Evolutionary conservation across 345 rosid genomes (phyloP).

Genomic region (Acer campestre): DNA sequence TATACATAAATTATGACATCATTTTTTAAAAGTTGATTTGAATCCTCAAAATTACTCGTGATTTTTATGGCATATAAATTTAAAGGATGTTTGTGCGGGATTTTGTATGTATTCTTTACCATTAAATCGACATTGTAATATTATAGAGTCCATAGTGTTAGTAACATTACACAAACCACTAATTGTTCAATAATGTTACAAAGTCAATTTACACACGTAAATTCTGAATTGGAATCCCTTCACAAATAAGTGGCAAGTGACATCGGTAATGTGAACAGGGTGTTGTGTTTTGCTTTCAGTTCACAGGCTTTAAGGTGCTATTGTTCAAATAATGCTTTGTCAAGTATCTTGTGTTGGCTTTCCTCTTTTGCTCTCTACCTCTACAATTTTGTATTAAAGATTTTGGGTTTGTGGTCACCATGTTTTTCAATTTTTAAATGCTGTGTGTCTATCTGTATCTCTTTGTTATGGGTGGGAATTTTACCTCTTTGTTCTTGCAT

Average conservation of each 20-base stretch:
- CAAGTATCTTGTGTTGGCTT: not conserved
- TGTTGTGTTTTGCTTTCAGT: not conserved
- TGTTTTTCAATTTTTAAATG: not conserved
- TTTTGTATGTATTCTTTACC: no score
- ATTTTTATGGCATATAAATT: no score
- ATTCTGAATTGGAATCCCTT: no score
- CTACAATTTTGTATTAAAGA: not conserved
- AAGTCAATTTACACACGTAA: no score
- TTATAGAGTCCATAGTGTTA: no score
- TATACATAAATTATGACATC: no score
- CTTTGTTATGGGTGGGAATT: not conserved
- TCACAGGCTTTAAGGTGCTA: not conserved
- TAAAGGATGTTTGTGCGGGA: no score
- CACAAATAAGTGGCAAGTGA: not conserved
- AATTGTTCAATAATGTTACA: no score
- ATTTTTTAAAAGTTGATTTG: no score
- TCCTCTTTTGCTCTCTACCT: slow-evolving; percentile 9
- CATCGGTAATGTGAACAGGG: not conserved
- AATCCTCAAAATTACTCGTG: not conserved
- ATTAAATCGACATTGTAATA: no score
- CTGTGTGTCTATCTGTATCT: not conserved
- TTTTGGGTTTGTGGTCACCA: not conserved
- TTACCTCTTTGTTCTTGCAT: not conserved
- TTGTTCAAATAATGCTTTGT: not conserved
- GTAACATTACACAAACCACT: no score